These are phyloP conservation scores for Apostasia shenzhenica DNA, from an alignment of 106 monocot genomes.

Conservation along the genomic window DNA sequence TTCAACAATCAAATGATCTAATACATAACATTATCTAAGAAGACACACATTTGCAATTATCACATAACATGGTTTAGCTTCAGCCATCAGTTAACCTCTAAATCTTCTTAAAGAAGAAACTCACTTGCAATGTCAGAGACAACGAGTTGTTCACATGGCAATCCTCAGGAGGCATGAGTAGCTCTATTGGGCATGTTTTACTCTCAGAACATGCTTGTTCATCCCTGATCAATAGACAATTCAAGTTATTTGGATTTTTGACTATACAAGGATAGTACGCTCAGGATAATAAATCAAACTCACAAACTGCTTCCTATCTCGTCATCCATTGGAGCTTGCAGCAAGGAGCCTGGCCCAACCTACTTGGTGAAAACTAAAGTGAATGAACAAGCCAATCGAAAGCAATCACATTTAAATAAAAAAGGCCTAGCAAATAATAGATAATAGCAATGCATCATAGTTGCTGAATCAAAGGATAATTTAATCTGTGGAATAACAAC, in stretches of 20 bases:
- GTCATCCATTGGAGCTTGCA: slow-evolving; percentile 81
- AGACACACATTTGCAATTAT: neutral
- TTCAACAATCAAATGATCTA: neutral
- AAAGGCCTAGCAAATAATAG: no score
- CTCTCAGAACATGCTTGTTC: slow-evolving; percentile 58
- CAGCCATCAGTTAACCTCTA: neutral
- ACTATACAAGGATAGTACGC: neutral
- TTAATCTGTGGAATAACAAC: no score
- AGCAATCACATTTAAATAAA: no score
- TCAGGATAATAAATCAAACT: slow-evolving; percentile 16
- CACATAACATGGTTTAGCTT: no score
- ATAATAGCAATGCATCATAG: no score
- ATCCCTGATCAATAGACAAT: slow-evolving; percentile 39
- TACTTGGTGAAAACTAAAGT: slow-evolving; percentile 21
- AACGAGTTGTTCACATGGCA: slow-evolving; percentile 87
- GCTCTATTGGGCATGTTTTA: slow-evolving; percentile 73
- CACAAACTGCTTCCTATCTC: slow-evolving; percentile 59
- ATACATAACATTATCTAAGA: neutral
- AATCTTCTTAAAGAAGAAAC: neutral
- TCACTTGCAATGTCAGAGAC: slow-evolving; percentile 81
- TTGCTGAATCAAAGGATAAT: no score
- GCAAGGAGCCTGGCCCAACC: slow-evolving; percentile 81
- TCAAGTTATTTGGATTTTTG: neutral
- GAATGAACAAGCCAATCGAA: no score
- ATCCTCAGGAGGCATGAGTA: slow-evolving; percentile 90